A percentile compares a stretch with the other conserved stretches of the same genome.
These are phyloP conservation scores for Cladosporium oxysporum DNA, from an alignment of 2,329 filamentous ascomycete genomes.

Conservation along the genomic window DNA sequence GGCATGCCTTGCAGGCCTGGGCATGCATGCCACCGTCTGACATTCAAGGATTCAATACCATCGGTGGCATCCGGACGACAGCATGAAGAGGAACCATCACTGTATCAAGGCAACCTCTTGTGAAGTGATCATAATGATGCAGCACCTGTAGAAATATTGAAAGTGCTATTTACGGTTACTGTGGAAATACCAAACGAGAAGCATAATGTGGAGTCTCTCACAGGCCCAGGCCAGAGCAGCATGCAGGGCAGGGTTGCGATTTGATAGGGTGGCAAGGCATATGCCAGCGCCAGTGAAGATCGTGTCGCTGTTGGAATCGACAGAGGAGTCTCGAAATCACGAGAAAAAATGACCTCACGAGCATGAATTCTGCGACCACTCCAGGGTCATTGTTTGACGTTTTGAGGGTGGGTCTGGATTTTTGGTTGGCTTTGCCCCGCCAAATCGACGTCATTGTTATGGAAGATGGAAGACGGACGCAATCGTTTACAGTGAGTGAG, in stretches of 20 bases:
- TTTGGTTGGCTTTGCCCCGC: background rate
- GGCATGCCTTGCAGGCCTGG: background rate
- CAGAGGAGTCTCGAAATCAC: constrained; percentile 9
- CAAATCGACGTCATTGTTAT: constrained; percentile 13
- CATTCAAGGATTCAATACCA: background rate
- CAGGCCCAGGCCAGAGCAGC: constrained; percentile 9
- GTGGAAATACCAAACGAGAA: background rate
- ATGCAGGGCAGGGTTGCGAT: constrained; percentile 7
- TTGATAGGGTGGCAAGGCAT: constrained; percentile 1
- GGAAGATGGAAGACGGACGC: background rate
- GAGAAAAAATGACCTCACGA: constrained; percentile 16
- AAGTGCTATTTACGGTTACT: background rate
- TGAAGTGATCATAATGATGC: constrained; percentile 16
- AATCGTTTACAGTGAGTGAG: background rate
- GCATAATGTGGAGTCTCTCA: constrained; percentile 1
- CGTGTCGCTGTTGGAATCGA: constrained; percentile 10
- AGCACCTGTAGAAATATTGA: background rate
- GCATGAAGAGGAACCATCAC: background rate
- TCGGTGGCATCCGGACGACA: background rate
- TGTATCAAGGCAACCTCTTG: background rate
- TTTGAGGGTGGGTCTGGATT: background rate
- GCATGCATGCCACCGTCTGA: background rate
- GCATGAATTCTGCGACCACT: background rate
- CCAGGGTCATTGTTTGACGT: background rate
- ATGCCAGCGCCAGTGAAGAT: constrained; percentile 14